A percentile compares a stretch with the other conserved stretches of the same genome.
Conservation (phyloP, 441 rosid species). For the Geranium incanum region DNA sequence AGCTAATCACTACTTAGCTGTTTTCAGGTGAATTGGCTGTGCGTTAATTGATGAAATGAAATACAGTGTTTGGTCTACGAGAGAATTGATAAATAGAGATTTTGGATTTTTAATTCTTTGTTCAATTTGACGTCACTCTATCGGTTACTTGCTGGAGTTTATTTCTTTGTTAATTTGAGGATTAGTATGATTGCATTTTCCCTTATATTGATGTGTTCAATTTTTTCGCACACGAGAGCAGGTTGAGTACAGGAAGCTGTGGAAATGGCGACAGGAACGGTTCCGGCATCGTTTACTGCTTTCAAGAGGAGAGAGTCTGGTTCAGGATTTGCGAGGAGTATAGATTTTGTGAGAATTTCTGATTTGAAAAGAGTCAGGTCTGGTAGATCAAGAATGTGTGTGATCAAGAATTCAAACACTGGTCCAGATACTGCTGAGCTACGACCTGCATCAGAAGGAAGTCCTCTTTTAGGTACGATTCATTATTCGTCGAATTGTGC, state of each 20-base stretch:
- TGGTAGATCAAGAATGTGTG: constrained; percentile 36
- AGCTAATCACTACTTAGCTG: too few species aligned
- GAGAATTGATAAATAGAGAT: not conserved
- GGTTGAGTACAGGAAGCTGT: constrained; percentile 18
- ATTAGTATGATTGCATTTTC: not conserved
- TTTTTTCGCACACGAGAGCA: not conserved
- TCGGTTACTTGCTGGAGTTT: not conserved
- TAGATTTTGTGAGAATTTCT: constrained; percentile 54
- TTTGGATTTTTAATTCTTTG: not conserved
- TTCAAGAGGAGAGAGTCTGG: constrained; percentile 47
- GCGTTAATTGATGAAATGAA: not conserved
- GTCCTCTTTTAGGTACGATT: constrained; percentile 64
- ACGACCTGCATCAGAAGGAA: constrained; percentile 73
- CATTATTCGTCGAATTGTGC: not conserved
- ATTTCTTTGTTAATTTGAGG: not conserved
- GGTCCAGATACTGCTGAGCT: constrained; percentile 60
- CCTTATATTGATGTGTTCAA: not conserved
- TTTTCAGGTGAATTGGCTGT: too few species aligned
- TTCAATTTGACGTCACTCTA: not conserved
- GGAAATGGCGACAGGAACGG: constrained; percentile 66
- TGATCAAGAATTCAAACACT: constrained; percentile 55
- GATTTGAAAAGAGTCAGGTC: constrained; percentile 46
- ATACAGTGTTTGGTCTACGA: not conserved
- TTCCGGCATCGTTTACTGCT: constrained; percentile 62
- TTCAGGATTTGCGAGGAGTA: constrained; percentile 48